Base-by-base conservation (phyloP, 1,284 basidiomycete genomes). In the Leccinum griseonigrum region DNA sequence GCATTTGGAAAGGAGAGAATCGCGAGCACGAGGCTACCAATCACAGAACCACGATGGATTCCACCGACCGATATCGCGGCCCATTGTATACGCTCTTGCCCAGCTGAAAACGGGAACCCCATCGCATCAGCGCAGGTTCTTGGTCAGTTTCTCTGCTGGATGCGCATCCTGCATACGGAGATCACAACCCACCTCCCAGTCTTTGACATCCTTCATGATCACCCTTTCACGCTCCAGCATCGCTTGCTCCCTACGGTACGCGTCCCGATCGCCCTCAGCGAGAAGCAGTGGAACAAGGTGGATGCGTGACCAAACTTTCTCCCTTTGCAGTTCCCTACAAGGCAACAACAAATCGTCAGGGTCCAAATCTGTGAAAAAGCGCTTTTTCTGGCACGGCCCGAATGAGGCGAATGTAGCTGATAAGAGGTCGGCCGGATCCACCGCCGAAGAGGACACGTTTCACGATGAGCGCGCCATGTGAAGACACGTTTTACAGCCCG, bases 231-330 rank as follows among this genome's bases (percentile, higher is more conserved):
- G 80, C 56, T 80, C 89, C 61, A 91, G 56, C 55, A 88, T 87
- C n/a, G 94, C 95, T 70, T 90, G 83, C 71, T 89, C 80, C 57
- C 95, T 85, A 68, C 95, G 85, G 82, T 92, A 96, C 56, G 85
- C 82, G 75, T 97, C 95, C 62, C 97, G 88, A 80, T 99, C 96
- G 14, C 90, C 88, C 77, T 99, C 96, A 55, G 96, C 96, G 67
- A 96, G 84, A 54, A 97, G 83, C 63, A 98, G 76, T 16, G 97
- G 97, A 50, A 97, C 91, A 54, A 98, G 85, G 80, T 99, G 88
- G 73, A 99, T 97, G 67, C 97, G 86, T 65, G 95, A 94, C 97
- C 97, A 98, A 52, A 88, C 87, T 77, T 92, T 91, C 81, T 99
- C 97, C 67, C 97, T 86, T 75, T 91, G 83, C 58, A 99, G 83